Evolutionary conservation across 2,329 filamentous ascomycete species (phyloP).

Genomic region (Didymella glomerata): DNA sequence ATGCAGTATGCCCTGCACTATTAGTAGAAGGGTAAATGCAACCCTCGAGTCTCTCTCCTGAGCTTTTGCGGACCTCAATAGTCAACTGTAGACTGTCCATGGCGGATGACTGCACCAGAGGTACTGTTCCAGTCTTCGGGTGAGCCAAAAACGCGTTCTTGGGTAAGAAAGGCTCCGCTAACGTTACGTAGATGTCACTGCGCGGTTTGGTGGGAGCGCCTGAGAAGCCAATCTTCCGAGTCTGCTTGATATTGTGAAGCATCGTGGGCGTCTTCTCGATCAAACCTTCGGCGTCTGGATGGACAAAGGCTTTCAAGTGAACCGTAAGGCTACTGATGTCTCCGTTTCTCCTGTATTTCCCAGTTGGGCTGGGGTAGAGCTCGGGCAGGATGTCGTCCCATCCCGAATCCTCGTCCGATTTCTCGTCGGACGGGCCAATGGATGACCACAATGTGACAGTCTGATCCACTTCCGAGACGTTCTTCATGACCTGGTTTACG

Average conservation of each 20-base stretch:
- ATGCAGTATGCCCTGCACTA: constrained; percentile 78
- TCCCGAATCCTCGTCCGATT: constrained; percentile 64
- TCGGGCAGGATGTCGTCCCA: constrained; percentile 77
- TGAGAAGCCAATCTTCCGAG: constrained; percentile 90
- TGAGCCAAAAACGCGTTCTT: constrained; percentile 70
- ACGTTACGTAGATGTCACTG: constrained; percentile 93
- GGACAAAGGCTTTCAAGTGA: constrained; percentile 78
- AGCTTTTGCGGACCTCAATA: constrained; percentile 81
- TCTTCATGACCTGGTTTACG: constrained; percentile 77
- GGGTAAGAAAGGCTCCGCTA: constrained; percentile 80
- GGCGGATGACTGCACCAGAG: constrained; percentile 69
- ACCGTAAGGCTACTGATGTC: constrained; percentile 81
- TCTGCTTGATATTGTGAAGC: constrained; percentile 80
- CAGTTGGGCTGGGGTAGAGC: constrained; percentile 71
- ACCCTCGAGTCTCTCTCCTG: constrained; percentile 82
- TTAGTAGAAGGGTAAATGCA: constrained; percentile 91
- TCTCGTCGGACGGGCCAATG: constrained; percentile 49
- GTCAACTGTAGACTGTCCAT: constrained; percentile 85
- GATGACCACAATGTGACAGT: constrained; percentile 81
- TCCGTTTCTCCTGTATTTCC: constrained; percentile 75
- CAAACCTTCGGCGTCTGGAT: constrained; percentile 78
- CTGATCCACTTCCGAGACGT: constrained; percentile 76
- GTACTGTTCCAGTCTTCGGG: constrained; percentile 81
- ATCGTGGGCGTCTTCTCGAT: constrained; percentile 88
- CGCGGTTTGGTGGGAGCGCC: constrained; percentile 86